Conservation (phyloP, 768 basidiomycete genomes). For the Bullera alba region DNA sequence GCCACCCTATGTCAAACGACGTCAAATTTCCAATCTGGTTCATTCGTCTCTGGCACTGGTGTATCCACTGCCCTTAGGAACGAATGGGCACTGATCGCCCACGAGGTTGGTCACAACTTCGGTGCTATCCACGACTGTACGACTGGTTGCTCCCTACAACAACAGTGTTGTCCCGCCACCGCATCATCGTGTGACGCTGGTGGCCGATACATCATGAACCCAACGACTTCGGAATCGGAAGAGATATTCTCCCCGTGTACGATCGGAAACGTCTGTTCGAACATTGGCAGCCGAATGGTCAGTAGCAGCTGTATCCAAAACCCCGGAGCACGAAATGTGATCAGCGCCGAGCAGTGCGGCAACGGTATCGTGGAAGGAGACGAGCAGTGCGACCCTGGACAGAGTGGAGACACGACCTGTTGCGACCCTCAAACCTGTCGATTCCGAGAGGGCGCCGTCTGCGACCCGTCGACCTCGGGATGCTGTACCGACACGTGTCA, state of each 20-base stretch:
- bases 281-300: conserved; percentile 52
- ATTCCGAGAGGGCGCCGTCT: conserved; percentile 62
- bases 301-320: conserved; percentile 65
- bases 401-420: conserved; percentile 54
- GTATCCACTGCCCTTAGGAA: conserved; percentile 69
- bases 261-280: conserved; percentile 75
- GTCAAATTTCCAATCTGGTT: conserved; percentile 45
- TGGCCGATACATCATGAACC: conserved; percentile 74
- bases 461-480: conserved; percentile 66
- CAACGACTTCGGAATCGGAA: conserved; percentile 59
- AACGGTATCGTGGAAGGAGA: conserved; percentile 51
- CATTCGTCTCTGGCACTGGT: conserved; percentile 68
- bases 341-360: conserved; percentile 39
- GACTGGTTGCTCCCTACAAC: conserved; percentile 56
- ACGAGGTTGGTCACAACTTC: conserved; percentile 58
- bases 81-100: conserved; percentile 50
- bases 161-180: conserved; percentile 63
- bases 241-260: conserved; percentile 68
- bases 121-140: conserved; percentile 68
- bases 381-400: conserved; percentile 80
- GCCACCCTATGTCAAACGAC: conserved; percentile 61
- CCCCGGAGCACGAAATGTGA: conserved; percentile 49
- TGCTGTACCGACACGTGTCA: conserved; percentile 68
- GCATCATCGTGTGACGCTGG: conserved; percentile 58
- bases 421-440: conserved; percentile 61